phyloP scores from a whole-genome alignment of 306 rosid genomes.

The Macrotyloma uniflorum region DNA sequence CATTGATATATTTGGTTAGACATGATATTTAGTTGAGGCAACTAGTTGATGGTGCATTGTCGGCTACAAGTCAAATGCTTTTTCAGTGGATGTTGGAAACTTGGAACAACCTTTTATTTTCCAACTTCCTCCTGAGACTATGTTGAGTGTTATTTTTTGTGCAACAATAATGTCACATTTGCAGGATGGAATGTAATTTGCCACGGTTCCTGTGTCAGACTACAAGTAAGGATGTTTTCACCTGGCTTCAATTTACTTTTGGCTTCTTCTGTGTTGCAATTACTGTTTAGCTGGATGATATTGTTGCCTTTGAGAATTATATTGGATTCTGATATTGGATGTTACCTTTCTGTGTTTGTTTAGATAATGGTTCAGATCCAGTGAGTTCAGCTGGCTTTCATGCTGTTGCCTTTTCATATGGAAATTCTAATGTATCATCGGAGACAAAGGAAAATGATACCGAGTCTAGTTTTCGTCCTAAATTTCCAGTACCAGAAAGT shows the following conservation, averaged over 20 bases:
- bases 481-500: constrained; percentile 76
- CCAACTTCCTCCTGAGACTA: constrained; percentile 22
- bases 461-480: constrained; percentile 58
- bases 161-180: constrained; percentile 51
- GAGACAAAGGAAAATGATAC: constrained; percentile 46
- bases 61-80: neutral
- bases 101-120: neutral
- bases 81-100: constrained; percentile 19
- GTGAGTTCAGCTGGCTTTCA: constrained; percentile 49
- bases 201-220: constrained; percentile 59
- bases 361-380: constrained; percentile 45
- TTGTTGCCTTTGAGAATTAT: constrained; percentile 3
- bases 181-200: constrained; percentile 76
- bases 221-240: constrained; percentile 68
- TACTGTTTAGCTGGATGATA: constrained; percentile 29
- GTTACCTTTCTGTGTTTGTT: constrained; percentile 48
- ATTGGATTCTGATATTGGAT: constrained; percentile 38
- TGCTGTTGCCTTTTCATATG: constrained; percentile 74
- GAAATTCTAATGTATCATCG: constrained; percentile 42
- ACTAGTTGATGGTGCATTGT: constrained; percentile 18
- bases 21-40: constrained; percentile 18
- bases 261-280: constrained; percentile 26
- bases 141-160: constrained; percentile 32
- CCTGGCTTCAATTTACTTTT: constrained; percentile 34
- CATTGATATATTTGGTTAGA: constrained; percentile 16